Conservation (phyloP, 202 grass and related monocot genomes). For the Zizania palustris region DNA sequence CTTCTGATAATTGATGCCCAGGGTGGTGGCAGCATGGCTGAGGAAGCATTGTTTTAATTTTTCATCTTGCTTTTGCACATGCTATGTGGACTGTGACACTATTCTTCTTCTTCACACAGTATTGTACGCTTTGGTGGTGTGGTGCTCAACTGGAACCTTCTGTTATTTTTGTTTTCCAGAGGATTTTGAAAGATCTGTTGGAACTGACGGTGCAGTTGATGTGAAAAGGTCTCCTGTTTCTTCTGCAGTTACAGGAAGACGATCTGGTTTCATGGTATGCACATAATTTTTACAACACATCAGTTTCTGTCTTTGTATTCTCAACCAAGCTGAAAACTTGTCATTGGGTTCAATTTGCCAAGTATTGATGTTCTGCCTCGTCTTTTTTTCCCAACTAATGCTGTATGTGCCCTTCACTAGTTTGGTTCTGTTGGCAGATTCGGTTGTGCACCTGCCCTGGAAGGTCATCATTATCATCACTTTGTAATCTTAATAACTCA, state of each 20-base stretch:
- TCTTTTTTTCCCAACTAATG: slow-evolving; percentile 19
- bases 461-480: slow-evolving; percentile 3
- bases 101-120: slow-evolving; percentile 50
- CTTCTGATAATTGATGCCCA: slow-evolving; percentile 23
- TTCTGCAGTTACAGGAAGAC: not conserved
- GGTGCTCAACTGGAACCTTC: slow-evolving; percentile 60
- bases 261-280: slow-evolving; percentile 48
- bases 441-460: slow-evolving; percentile 51
- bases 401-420: slow-evolving; percentile 8
- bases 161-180: slow-evolving; percentile 76
- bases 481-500: slow-evolving; percentile 37
- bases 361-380: not conserved
- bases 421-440: slow-evolving; percentile 54
- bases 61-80: slow-evolving; percentile 36
- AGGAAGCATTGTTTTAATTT: slow-evolving; percentile 25
- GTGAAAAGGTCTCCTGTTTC: slow-evolving; percentile 35
- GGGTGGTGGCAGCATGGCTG: slow-evolving; percentile 34
- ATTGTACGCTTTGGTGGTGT: slow-evolving; percentile 37
- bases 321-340: slow-evolving; percentile 12
- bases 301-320: not conserved
- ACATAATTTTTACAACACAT: slow-evolving; percentile 19
- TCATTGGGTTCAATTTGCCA: slow-evolving; percentile 19
- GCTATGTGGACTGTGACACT: slow-evolving; percentile 39
- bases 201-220: slow-evolving; percentile 53
- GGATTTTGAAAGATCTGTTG: slow-evolving; percentile 41